A percentile compares a stretch with the other conserved stretches of the same genome.
These are phyloP conservation scores for Trichoderma endophyticum DNA, from an alignment of 2,329 filamentous ascomycete species.

Conservation along the genomic window DNA sequence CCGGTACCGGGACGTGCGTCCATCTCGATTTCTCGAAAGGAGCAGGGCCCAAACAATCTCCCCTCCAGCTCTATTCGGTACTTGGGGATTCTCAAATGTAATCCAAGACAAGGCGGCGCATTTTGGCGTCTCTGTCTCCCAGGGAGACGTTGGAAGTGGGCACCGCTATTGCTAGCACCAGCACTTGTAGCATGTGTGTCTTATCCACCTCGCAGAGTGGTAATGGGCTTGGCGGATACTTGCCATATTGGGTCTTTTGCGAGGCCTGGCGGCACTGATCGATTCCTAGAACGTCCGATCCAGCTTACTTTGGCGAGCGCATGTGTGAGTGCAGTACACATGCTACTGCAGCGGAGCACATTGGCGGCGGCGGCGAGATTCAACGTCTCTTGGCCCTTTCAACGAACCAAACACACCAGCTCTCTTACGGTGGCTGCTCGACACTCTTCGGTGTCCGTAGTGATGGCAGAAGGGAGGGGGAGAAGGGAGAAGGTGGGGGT, in stretches of 20 bases:
- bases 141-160: background rate
- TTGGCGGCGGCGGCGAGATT: background rate
- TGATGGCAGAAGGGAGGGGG: background rate
- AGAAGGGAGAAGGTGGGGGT: background rate
- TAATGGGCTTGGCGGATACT: background rate
- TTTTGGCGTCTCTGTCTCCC: background rate
- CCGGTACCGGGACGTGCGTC: background rate
- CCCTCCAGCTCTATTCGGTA: background rate
- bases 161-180: background rate
- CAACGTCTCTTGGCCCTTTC: background rate
- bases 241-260: conserved; percentile 5
- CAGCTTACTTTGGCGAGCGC: conserved; percentile 1
- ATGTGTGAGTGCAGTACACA: background rate
- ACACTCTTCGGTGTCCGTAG: background rate
- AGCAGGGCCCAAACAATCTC: background rate
- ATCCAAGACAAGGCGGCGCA: background rate
- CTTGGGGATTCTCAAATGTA: background rate
- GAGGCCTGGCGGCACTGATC: background rate
- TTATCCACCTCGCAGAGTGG: conserved; percentile 12
- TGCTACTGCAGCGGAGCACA: background rate
- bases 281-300: conserved; percentile 14
- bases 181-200: background rate
- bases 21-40: background rate
- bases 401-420: background rate
- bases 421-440: background rate